Evolutionary conservation across 2,329 filamentous ascomycete species (phyloP).

Genomic region (Cyphellophora attinorum): DNA sequence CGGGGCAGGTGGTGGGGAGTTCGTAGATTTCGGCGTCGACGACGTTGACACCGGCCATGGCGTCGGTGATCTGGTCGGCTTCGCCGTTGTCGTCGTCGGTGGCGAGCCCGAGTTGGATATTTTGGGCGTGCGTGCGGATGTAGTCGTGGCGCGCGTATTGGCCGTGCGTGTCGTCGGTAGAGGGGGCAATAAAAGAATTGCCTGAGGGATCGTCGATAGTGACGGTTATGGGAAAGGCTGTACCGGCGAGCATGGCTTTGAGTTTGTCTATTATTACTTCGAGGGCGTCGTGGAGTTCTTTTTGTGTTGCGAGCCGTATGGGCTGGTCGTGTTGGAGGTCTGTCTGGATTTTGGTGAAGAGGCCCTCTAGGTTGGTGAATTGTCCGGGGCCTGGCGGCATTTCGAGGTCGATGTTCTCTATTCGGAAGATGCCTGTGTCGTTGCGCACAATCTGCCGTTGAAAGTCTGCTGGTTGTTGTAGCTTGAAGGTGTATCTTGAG

Average conservation of each 20-base stretch:
- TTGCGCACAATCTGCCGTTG: constrained; percentile 85
- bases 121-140: constrained; percentile 72
- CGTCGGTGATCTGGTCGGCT: constrained; percentile 40
- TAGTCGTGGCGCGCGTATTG: constrained; percentile 89
- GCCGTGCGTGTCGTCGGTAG: constrained; percentile 62
- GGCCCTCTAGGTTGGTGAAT: constrained; percentile 85
- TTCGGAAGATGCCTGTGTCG: constrained; percentile 73
- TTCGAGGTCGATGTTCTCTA: constrained; percentile 88
- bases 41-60: constrained; percentile 66
- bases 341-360: constrained; percentile 66
- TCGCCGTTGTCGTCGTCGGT: constrained; percentile 20
- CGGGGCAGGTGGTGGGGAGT: constrained; percentile 85
- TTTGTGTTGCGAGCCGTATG: constrained; percentile 65
- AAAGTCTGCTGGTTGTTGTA: constrained; percentile 65
- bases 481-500: constrained; percentile 68
- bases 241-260: constrained; percentile 66
- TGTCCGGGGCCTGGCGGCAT: constrained; percentile 85
- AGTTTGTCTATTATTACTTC: constrained; percentile 65
- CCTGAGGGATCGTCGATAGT: constrained; percentile 84
- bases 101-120: constrained; percentile 70
- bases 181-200: constrained; percentile 93
- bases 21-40: constrained; percentile 86
- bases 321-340: constrained; percentile 76
- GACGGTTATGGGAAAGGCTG: constrained; percentile 77
- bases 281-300: constrained; percentile 71